Evolutionary conservation across 352 stramenopile species (phyloP), one percentile per base, ranked within the genome.

Genomic region (Globisporangium acanthophoron): DNA sequence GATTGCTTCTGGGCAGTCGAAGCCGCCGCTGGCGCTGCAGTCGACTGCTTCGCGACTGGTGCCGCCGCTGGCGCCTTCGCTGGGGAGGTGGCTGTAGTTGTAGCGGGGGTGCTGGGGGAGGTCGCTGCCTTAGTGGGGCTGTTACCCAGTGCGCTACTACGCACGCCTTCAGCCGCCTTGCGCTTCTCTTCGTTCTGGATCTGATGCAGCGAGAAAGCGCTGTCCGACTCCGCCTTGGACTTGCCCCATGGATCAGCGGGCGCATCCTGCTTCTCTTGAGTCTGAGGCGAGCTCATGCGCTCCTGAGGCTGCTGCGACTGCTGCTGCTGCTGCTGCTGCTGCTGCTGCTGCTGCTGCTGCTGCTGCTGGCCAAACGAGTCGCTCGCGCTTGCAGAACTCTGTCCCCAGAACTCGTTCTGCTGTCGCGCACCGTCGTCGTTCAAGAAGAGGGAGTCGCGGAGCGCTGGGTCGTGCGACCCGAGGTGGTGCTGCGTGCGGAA

Each of bases 101-200:
- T 24, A 43, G 21, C 7, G 15, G 21, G 21, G 29, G 57, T 7
- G 31, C 57, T 64, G 5, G 12, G 18, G 9, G 58, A 43, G 13
- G 50, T 55, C 18, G 21, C 35, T 11, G 9, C 27, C 48, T 35
- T 56, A 3, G 12, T 3, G n/a, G 50, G 21, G 31, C 31, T 35
- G 48, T 43, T 47, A 7, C 13, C 51, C 44, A 56, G 24, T 15
- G 24, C 24, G 24, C 11, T 20, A 40, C 31, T 53, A 20, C 56
- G 56, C 41, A 55, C 61, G 44, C 70, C 59, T 5, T 69, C 51
- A 8, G 33, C 61, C 51, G 63, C 64, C 54, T 63, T 64, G 43
- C 63, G 71, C 58, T 76, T 81, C 52, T 84, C 73, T 39, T 82
- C 67, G 43, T 73, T 59, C 47, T 84, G 68, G 40, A 79, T 79